phyloP scores from a whole-genome alignment of 148 eudicot species.

The Cornus controversa region DNA sequence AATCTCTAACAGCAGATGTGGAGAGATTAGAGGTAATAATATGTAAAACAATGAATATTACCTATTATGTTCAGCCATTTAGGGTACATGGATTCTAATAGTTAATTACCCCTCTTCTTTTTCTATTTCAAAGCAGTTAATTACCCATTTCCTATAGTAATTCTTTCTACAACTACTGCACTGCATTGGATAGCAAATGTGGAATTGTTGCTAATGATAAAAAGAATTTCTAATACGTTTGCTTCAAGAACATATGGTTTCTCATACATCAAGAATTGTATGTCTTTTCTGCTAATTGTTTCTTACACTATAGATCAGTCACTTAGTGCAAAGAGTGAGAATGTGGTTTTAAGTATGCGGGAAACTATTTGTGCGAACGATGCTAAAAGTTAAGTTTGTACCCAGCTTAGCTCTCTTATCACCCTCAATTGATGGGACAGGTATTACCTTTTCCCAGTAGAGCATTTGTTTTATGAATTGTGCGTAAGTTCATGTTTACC shows the following conservation, averaged over 20 bases:
- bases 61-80: not conserved
- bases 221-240: not conserved
- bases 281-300: not conserved
- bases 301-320: not conserved
- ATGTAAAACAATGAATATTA: not conserved
- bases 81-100: not conserved
- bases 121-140: too few species aligned
- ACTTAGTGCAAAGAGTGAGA: too few species aligned
- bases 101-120: not conserved
- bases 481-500: not conserved
- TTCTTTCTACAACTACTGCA: too few species aligned
- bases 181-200: not conserved
- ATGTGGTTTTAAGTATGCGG: too few species aligned
- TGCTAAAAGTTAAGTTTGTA: too few species aligned
- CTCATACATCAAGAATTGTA: not conserved
- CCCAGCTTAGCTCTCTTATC: too few species aligned
- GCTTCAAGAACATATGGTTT: not conserved
- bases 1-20: slow-evolving; percentile 61
- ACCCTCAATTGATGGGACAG: too few species aligned
- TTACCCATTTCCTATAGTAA: too few species aligned
- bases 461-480: not conserved
- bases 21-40: slow-evolving; percentile 61
- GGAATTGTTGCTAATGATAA: not conserved
- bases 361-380: too few species aligned
- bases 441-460: not conserved